Evolutionary conservation across 1,284 basidiomycete species (phyloP).

Genomic region (Sanghuangporus sanghuang): DNA sequence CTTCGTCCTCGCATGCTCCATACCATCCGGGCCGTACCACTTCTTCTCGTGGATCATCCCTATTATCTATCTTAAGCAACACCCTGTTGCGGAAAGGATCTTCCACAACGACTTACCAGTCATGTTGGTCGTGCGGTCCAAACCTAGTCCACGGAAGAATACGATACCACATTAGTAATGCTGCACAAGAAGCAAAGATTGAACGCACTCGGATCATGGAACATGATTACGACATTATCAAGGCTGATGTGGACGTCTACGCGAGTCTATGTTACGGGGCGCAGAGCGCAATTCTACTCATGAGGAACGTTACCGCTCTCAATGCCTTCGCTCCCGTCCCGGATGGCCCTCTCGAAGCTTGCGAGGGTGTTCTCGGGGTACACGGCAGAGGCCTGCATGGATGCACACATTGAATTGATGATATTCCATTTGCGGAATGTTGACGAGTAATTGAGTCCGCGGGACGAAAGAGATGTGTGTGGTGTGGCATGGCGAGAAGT

Average conservation of each 20-base stretch:
- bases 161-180: slow-evolving; percentile 4
- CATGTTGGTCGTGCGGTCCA: slow-evolving; percentile 66
- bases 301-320: slow-evolving; percentile 74
- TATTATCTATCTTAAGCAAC: slow-evolving; percentile 25
- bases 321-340: slow-evolving; percentile 91
- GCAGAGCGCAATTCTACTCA: slow-evolving; percentile 8
- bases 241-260: slow-evolving; percentile 94
- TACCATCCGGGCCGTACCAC: slow-evolving; percentile 73
- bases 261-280: slow-evolving; percentile 27
- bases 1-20: slow-evolving; percentile 79
- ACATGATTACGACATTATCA: slow-evolving; percentile 91
- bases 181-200: background rate
- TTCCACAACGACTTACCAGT: slow-evolving; percentile 38
- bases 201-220: slow-evolving; percentile 82
- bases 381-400: slow-evolving; percentile 67
- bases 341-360: slow-evolving; percentile 89
- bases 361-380: slow-evolving; percentile 92
- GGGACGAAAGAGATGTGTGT: background rate
- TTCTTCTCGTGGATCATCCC: slow-evolving; percentile 62
- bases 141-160: slow-evolving; percentile 34
- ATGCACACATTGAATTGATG: background rate
- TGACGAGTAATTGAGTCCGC: too few relatives aligned
- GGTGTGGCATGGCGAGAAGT: background rate
- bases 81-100: slow-evolving; percentile 20
- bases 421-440: background rate